A percentile compares a stretch with the other conserved stretches of the same genome.
Evolutionary conservation across 257 asterid species (phyloP).

Genomic region (Solanum rostratum): DNA sequence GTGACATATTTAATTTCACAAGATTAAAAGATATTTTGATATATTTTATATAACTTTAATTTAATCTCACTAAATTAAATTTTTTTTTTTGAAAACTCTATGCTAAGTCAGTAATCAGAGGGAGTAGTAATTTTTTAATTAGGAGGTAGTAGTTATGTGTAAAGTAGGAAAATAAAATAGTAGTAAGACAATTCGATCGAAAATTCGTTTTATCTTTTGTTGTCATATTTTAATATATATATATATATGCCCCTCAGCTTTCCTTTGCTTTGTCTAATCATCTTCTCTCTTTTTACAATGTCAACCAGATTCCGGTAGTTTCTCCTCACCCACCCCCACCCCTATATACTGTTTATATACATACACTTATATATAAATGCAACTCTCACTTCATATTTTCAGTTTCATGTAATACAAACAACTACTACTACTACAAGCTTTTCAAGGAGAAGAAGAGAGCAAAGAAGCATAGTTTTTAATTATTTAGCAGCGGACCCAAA

Average conservation of each 20-base stretch:
- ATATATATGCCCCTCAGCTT: neutral
- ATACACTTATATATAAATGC: conserved; percentile 4
- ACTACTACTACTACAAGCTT: neutral
- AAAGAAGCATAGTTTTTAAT: neutral
- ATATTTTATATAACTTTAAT: too few relatives aligned
- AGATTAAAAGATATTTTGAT: too few relatives aligned
- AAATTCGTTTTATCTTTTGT: conserved; percentile 3
- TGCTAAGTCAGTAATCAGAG: too few relatives aligned
- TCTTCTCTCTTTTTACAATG: conserved; percentile 11
- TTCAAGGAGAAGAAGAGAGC: neutral
- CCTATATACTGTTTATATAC: neutral
- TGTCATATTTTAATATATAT: conserved; percentile 3
- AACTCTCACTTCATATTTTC: conserved; percentile 6
- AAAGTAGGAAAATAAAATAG: conserved; percentile 6
- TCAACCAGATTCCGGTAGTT: conserved; percentile 43
- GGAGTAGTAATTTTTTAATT: neutral
- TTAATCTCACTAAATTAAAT: too few relatives aligned
- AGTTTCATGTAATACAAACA: conserved; percentile 20
- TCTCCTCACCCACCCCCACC: conserved; percentile 11
- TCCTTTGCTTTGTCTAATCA: conserved; percentile 16
- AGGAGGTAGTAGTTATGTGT: neutral
- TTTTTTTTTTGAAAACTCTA: too few relatives aligned
- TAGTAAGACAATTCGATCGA: conserved; percentile 6
- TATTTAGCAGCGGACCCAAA: neutral
- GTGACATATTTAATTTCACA: too few relatives aligned